phyloP scores from a whole-genome alignment of 2,329 filamentous ascomycete species.

The Exophiala aquamarina region DNA sequence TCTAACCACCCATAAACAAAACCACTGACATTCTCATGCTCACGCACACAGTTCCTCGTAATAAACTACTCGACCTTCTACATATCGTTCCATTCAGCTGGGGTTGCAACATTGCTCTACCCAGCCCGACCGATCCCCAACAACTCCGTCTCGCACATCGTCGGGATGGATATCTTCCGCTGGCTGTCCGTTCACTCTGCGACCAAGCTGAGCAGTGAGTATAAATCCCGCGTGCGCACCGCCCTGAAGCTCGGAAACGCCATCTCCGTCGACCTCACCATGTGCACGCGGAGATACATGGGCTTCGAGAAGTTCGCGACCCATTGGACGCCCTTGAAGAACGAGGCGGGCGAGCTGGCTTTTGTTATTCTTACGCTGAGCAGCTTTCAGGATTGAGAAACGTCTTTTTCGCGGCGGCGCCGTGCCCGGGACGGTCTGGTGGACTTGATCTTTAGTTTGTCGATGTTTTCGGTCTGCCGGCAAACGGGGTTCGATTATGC shows the following conservation, averaged over 20 bases:
- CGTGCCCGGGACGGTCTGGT: too few relatives aligned
- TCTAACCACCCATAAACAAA: too few relatives aligned
- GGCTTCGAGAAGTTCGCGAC: slow-evolving; percentile 37
- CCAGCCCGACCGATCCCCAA: slow-evolving; percentile 2
- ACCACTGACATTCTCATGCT: too few relatives aligned
- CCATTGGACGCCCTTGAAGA: slow-evolving; percentile 48
- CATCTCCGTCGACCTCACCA: slow-evolving; percentile 31
- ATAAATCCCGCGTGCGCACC: slow-evolving; percentile 47
- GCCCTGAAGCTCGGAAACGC: slow-evolving; percentile 32
- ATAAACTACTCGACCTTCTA: slow-evolving; percentile 39
- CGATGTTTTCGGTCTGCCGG: too few relatives aligned
- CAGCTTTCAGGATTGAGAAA: slow-evolving; percentile 11
- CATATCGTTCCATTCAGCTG: slow-evolving; percentile 49
- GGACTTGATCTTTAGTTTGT: too few relatives aligned
- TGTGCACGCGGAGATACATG: slow-evolving; percentile 30
- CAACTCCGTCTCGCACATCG: slow-evolving; percentile 32
- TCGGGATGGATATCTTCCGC: slow-evolving; percentile 55
- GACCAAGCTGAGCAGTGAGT: slow-evolving; percentile 43
- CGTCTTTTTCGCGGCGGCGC: too few relatives aligned
- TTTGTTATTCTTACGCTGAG: slow-evolving; percentile 37
- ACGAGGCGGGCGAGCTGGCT: slow-evolving; percentile 34
- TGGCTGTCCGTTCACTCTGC: slow-evolving; percentile 52
- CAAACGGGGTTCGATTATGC: too few relatives aligned
- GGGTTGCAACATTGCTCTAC: slow-evolving; percentile 49
- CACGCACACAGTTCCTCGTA: slow-evolving; percentile 41